Base-by-base conservation (phyloP, 2,329 filamentous ascomycete species). In the Karstenula rhodostoma region DNA sequence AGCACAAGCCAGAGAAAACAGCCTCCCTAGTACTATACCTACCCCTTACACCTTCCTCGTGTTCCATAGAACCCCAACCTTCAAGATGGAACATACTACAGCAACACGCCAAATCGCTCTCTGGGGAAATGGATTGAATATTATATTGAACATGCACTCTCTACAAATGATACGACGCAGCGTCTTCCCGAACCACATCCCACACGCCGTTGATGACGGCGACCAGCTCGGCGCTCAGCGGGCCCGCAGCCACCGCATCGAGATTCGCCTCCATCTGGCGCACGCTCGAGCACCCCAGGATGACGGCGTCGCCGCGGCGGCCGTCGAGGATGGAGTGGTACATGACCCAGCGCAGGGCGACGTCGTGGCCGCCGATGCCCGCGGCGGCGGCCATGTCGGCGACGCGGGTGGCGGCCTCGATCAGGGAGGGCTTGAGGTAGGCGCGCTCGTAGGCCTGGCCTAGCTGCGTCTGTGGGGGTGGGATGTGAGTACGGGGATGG, bases 271-370 rank as follows among this genome's bases (percentile, higher is more conserved):
- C 32, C 15, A 59, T 23, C 49, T 63, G 60, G 17, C 53, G 23
- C 40, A 60, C n/a, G 32, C 53, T 64, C 27, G 55, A 71, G n/a
- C 74, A 69, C 13, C 77, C 78, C 42, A 80, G 62, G 52, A 79
- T 76, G 32, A 79, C 69, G 1, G 66, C 76, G 61, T 80, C 77
- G 10, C 74, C 77, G 23, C 73, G 57, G 64, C 77, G 71, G 0
- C 53, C 33, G 52, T 72, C 75, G 32, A 80, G 58, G 10, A 70
- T 62, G 9, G 68, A 73, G 62, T 78, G 71, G 62, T 71, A 78
- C 42, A 64, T 68, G 12, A 78, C 74, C 78, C 78, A 80, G 9
- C 78, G 63, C 48, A 79, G 77, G 2, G 78, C 78, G 25, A 79
- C 60, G 44, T 75, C 75, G 8, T 76, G 75, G 32, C 65, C 63